These are phyloP conservation scores for Monosporascus sp. DNA, from an alignment of 2,329 filamentous ascomycete genomes.

Conservation along the genomic window DNA sequence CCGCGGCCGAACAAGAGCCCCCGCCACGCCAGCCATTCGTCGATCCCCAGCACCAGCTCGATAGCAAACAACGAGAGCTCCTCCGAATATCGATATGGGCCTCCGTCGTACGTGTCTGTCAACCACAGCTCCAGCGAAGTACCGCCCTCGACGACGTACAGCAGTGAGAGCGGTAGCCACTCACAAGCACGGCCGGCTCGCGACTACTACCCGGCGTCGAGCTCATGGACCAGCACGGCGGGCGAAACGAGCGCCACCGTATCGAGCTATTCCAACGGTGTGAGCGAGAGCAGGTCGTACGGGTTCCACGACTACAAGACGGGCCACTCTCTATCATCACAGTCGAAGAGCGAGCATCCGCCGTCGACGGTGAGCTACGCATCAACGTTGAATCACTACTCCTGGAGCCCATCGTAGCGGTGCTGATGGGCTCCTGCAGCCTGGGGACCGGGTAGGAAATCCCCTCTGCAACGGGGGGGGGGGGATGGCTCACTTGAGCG, in stretches of 20 bases:
- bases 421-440: too few species aligned
- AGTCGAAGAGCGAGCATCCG: slow-evolving; percentile 29
- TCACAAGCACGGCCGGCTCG: slow-evolving; percentile 30
- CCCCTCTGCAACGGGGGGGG: background rate
- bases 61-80: slow-evolving; percentile 44
- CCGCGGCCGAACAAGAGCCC: slow-evolving; percentile 53
- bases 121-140: slow-evolving; percentile 29
- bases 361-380: slow-evolving; percentile 40
- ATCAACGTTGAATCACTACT: slow-evolving; percentile 50
- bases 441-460: slow-evolving; percentile 2
- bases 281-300: slow-evolving; percentile 42
- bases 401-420: slow-evolving; percentile 46
- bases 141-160: slow-evolving; percentile 26
- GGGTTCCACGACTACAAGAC: slow-evolving; percentile 45
- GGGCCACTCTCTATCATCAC: slow-evolving; percentile 26
- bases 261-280: slow-evolving; percentile 34
- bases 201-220: slow-evolving; percentile 50
- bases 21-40: slow-evolving; percentile 48
- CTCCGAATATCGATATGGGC: slow-evolving; percentile 53
- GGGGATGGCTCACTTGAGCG: background rate
- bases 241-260: slow-evolving; percentile 38
- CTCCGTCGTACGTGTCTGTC: slow-evolving; percentile 34
- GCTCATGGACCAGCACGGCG: slow-evolving; percentile 47
- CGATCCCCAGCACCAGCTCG: slow-evolving; percentile 46
- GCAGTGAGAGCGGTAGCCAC: slow-evolving; percentile 12